Percentiles rank a stretch among this genome's conserved stretches.
Evolutionary conservation across 106 monocot species (phyloP).

Genomic region (Phalaenopsis aphrodite): DNA sequence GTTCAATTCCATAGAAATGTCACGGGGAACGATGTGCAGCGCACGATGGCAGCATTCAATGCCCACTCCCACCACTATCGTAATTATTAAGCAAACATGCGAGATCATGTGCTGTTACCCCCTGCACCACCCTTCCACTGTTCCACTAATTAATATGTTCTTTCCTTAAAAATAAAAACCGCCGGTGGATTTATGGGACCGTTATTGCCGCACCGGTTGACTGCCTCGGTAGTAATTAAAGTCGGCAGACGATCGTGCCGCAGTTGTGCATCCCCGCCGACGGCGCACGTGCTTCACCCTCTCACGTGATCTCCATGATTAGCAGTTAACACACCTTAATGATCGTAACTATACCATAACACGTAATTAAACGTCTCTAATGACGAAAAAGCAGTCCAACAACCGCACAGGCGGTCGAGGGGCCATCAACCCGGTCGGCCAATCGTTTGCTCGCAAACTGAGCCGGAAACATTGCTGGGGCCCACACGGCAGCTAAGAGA

Average conservation of each 20-base stretch:
- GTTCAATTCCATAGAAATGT: background rate
- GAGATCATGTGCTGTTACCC: background rate
- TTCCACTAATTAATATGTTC: background rate
- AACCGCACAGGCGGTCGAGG: background rate
- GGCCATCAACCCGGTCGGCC: background rate
- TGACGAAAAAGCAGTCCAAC: background rate
- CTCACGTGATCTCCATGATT: background rate
- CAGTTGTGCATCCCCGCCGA: background rate
- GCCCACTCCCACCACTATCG: background rate
- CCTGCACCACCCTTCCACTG: background rate
- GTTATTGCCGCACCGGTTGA: background rate
- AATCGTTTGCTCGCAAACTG: background rate
- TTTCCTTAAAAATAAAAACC: background rate
- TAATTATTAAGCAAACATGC: background rate
- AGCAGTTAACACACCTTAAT: background rate
- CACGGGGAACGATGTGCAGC: conserved; percentile 4
- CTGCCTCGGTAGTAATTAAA: background rate
- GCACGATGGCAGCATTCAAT: conserved; percentile 5
- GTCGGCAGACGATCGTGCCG: background rate
- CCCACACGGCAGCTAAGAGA: background rate
- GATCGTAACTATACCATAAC: background rate
- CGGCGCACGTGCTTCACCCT: background rate
- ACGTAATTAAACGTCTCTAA: background rate
- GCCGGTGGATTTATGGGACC: background rate
- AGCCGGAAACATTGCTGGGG: background rate